phyloP scores from a whole-genome alignment of 306 rosid genomes.

The Quercus wislizeni region DNA sequence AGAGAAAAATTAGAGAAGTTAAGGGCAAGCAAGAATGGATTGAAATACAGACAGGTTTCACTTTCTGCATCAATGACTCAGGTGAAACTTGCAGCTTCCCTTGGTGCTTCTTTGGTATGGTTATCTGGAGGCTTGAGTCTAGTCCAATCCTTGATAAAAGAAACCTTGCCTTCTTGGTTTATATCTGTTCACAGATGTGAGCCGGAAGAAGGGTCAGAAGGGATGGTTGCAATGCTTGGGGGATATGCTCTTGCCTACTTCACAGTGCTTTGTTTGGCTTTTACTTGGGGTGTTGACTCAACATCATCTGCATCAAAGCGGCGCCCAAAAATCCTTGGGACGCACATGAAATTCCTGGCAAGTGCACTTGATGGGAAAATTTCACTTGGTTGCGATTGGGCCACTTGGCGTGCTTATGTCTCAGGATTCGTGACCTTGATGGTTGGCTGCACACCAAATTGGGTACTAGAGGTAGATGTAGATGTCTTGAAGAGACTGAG shows the following conservation, averaged over 20 bases:
- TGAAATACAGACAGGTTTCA: conserved; percentile 42
- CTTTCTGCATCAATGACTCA: conserved; percentile 44
- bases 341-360: conserved; percentile 55
- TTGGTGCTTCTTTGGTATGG: conserved; percentile 55
- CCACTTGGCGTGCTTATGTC: conserved; percentile 59
- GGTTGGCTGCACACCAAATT: conserved; percentile 50
- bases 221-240: conserved; percentile 50
- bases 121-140: conserved; percentile 46
- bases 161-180: conserved; percentile 62
- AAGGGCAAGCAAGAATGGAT: conserved; percentile 17
- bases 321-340: conserved; percentile 48
- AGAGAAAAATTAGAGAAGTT: conserved; percentile 27
- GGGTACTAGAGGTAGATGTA: conserved; percentile 53
- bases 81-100: conserved; percentile 53
- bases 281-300: conserved; percentile 57
- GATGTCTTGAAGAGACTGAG: conserved; percentile 49
- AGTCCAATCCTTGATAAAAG: conserved; percentile 53
- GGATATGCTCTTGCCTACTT: conserved; percentile 61
- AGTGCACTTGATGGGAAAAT: conserved; percentile 57
- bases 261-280: conserved; percentile 45
- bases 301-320: conserved; percentile 50
- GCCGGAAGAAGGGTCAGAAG: conserved; percentile 39
- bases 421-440: conserved; percentile 48
- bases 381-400: conserved; percentile 53
- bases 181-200: conserved; percentile 45